A percentile compares a stretch with the other conserved stretches of the same genome.
Conservation (phyloP, 2,329 filamentous ascomycete species). For the Trichophyton schoenleinii region DNA sequence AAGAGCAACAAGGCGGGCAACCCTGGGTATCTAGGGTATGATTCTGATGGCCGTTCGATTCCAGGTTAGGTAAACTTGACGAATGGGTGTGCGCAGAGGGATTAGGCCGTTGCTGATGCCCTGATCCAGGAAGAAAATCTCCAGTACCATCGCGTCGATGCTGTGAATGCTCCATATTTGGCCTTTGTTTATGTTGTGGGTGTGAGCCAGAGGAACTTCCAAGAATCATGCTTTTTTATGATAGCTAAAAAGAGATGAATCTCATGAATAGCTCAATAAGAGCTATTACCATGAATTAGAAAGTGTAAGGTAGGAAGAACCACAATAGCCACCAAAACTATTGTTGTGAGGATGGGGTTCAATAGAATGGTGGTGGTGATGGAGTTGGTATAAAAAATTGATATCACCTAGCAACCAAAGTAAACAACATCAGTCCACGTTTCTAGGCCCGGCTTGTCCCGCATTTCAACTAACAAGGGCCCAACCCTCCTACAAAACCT, state of each 20-base stretch:
- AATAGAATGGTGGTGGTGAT: background rate
- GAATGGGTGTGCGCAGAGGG: conserved; percentile 3
- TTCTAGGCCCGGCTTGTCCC: background rate
- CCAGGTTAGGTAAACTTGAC: conserved; percentile 3
- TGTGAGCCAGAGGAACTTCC: background rate
- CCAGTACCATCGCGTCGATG: background rate
- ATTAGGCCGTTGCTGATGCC: background rate
- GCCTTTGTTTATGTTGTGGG: background rate
- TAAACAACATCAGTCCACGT: background rate
- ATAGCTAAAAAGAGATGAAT: background rate
- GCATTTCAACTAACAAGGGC: too few species aligned
- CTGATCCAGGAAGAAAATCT: background rate
- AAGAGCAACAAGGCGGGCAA: conserved; percentile 7
- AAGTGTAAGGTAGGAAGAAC: background rate
- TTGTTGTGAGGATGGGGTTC: background rate
- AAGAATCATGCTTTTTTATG: background rate
- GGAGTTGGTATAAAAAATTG: background rate
- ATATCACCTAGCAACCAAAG: background rate
- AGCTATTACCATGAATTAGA: background rate
- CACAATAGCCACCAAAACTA: background rate
- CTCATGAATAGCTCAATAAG: background rate
- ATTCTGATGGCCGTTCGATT: background rate
- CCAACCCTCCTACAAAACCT: background rate
- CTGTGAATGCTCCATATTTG: conserved; percentile 3
- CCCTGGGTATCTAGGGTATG: background rate